Evolutionary conservation across 352 stramenopile species (phyloP), one percentile per base, ranked within the genome.

Genomic region (Phytopythium vexans): DNA sequence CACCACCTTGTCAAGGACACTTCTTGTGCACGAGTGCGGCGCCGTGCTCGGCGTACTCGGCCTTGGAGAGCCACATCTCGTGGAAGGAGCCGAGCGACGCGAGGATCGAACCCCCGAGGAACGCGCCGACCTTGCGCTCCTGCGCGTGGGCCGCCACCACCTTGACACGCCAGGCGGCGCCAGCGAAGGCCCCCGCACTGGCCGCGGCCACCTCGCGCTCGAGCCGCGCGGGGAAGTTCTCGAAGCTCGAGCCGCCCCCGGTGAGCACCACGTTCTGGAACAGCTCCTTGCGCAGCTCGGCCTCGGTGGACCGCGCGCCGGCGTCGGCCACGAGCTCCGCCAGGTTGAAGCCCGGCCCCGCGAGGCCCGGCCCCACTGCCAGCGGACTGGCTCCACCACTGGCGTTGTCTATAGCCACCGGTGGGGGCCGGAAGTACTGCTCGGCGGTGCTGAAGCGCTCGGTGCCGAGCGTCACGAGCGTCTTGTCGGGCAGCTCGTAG

Each of bases 51-150:
- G 98, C 96, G 60, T 99, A 99, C 75, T 99, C 97, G n/a, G 84
- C 82, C 72, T 98, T 99, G 36, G 94, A 98, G 62, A 99, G 97
- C 96, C 96, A 99, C 96, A 99, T 99, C 59, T 99, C 93, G 64
- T 98, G 91, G 77, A 99, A 99, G 37, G 89, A 98, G 11, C 94
- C 95, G 44, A 99, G 78, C 35, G 92, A 98, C 11, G 83, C 95
- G 27, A 99, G 63, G 72, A 99, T 99, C 42, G 95, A 99, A 6
- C 96, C 97, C 48, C 97, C 97, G 16, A 99, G 55, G 31, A 89
- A 94, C 33, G 78, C 67, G 14, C 81, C 78, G 45, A 92, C 68
- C 33, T 74, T 81, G 37, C 84, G 77, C 54, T 94, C 81, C 33
- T 84, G 72, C 1, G 65, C 49, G 49, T 88, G 79, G 8, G 82